A percentile compares a stretch with the other conserved stretches of the same genome.
These are phyloP conservation scores for Suillus sp. DNA, from an alignment of 768 basidiomycete genomes.

Conservation along the genomic window DNA sequence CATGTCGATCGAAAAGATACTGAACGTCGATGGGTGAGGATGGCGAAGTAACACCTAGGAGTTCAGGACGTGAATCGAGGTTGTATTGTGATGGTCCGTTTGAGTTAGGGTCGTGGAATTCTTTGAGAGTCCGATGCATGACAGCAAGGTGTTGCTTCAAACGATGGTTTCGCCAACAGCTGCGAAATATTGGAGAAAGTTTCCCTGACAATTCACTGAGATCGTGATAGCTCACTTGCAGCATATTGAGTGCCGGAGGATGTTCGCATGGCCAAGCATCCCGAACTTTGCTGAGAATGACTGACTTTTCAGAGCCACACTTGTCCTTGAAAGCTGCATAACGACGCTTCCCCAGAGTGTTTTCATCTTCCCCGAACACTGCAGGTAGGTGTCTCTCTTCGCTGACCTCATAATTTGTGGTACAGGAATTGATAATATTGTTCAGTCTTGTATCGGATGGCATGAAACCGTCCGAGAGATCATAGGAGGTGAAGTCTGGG, in stretches of 20 bases:
- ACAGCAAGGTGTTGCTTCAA: background rate
- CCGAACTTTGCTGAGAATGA: background rate
- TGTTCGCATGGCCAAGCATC: background rate
- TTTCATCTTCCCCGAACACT: background rate
- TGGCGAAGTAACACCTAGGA: background rate
- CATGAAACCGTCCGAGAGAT: background rate
- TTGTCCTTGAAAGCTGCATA: background rate
- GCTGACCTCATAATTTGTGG: background rate
- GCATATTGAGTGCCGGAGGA: background rate
- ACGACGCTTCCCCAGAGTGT: background rate
- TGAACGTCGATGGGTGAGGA: background rate
- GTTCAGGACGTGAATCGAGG: background rate
- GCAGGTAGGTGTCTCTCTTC: background rate
- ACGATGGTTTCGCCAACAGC: background rate
- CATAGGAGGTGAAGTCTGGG: background rate
- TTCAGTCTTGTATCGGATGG: background rate
- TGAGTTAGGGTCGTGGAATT: too few relatives aligned
- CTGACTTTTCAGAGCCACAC: background rate
- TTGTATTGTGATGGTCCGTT: too few relatives aligned
- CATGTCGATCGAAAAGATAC: conserved; percentile 11
- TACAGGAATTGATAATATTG: background rate
- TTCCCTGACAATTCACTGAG: background rate
- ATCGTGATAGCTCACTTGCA: background rate
- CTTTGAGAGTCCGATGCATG: too few relatives aligned
- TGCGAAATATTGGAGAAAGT: background rate